phyloP scores from a whole-genome alignment of 129 eudicot genomes.

The Escallonia herrerae region DNA sequence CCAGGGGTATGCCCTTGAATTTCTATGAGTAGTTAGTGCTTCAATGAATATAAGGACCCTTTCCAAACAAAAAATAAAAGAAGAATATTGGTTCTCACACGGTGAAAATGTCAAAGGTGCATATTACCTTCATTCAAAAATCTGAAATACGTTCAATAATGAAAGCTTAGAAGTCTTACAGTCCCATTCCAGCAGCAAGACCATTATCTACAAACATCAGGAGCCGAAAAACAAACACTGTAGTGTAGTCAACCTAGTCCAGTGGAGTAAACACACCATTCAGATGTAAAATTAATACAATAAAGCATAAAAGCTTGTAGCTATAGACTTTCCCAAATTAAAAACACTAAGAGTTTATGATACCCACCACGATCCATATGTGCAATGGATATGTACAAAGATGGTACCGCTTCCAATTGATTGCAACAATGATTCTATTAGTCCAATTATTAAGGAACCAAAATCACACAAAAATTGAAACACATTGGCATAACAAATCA shows the following conservation, averaged over 20 bases:
- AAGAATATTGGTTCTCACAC: too few species aligned
- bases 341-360: background rate
- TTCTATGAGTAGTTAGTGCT: too few species aligned
- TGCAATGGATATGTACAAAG: slow-evolving; percentile 74
- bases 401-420: slow-evolving; percentile 82
- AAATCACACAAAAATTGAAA: background rate
- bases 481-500: too few species aligned
- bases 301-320: background rate
- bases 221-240: slow-evolving; percentile 74
- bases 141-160: background rate
- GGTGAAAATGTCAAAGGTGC: too few species aligned
- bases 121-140: background rate
- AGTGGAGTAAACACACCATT: background rate
- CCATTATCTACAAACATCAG: slow-evolving; percentile 95
- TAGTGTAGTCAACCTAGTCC: slow-evolving; percentile 70
- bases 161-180: slow-evolving; percentile 46
- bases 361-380: slow-evolving; percentile 82
- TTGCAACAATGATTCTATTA: slow-evolving; percentile 63
- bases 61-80: too few species aligned
- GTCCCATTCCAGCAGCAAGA: slow-evolving; percentile 71
- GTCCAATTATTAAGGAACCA: slow-evolving; percentile 35
- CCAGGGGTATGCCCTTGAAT: too few species aligned
- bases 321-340: background rate
- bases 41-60: too few species aligned
- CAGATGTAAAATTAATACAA: background rate